These are phyloP conservation scores for Aegilops sharonensis DNA, from an alignment of 176 grass and related monocot genomes.

Conservation along the genomic window DNA sequence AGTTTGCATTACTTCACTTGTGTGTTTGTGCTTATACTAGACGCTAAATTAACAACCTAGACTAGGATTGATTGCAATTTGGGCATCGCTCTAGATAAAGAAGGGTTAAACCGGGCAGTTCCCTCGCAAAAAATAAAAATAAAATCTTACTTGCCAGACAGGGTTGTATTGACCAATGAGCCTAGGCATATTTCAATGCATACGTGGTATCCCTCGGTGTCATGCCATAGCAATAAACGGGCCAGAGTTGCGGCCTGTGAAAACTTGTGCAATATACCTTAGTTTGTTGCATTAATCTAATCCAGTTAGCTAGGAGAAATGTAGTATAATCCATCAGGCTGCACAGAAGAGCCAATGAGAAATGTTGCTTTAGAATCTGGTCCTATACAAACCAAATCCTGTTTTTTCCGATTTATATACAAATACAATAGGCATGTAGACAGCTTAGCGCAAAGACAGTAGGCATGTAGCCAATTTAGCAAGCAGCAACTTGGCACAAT, in stretches of 20 bases:
- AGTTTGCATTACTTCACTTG: conserved; percentile 24
- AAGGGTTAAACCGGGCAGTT: neutral
- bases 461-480: neutral
- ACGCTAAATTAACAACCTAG: conserved; percentile 19
- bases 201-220: too few species aligned
- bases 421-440: neutral
- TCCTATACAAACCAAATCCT: too few species aligned
- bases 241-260: too few species aligned
- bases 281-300: too few species aligned
- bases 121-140: too few species aligned
- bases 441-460: neutral
- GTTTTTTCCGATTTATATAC: too few species aligned
- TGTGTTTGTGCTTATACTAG: neutral
- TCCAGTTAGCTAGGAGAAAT: neutral
- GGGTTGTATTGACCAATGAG: conserved; percentile 7
- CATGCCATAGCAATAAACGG: too few species aligned
- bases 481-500: neutral
- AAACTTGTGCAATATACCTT: too few species aligned
- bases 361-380: neutral
- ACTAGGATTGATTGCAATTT: neutral
- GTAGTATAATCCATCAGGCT: neutral
- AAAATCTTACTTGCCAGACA: neutral
- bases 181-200: too few species aligned
- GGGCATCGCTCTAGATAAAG: neutral
- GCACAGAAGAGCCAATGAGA: neutral